Evolutionary conservation across 1,139 yeast species (phyloP), one percentile per base, ranked within the genome.

Genomic region (Suhomyces choctaworum): DNA sequence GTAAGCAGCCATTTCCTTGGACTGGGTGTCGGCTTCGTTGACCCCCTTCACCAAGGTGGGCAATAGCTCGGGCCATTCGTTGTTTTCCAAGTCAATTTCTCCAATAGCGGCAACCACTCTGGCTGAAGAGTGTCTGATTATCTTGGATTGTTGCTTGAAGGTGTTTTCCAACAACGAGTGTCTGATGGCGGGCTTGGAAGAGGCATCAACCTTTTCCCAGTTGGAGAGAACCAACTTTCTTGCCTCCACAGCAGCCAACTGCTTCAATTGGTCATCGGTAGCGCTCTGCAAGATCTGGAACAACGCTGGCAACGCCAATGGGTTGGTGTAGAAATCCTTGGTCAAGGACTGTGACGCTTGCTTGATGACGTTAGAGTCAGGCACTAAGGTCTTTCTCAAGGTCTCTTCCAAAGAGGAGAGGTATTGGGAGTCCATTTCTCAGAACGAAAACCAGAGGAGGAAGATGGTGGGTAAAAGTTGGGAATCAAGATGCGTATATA

Each of bases 201-300:
- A 50, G 16, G 63, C 76, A 50, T 81, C 83, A 33, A 78, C 57
- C 20, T 58, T 48, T 25, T 70, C 78, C 98, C 98, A 92, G 55
- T 80, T 80, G 46, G 74, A 70, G 35, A 74, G 55, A 32, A 88
- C 80, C 56, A 85, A 76, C 63, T 94, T 92, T 66, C 96, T 80
- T 28, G 90, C 90, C 65, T 92, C 98, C 42, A 92, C 96, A 44
- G 97, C 95, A 12, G 97, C 95, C 47, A 92, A 73, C 63, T 89
- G 96, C 57, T 76, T 78, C 48, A 85, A 60, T 50, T 80, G 79
- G 42, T 73, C 78, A 47, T 78, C 79, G 26, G 70, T 66, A 46
- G 80, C 77, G 48, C 73, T 72, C 62, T 85, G 92, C 56, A 88
- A 73, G 46, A 92, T 78, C 54, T 86, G 95, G 50, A 92, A 69